Evolutionary conservation across 1,284 basidiomycete species (phyloP).

Genomic region (Peniophora sp.): DNA sequence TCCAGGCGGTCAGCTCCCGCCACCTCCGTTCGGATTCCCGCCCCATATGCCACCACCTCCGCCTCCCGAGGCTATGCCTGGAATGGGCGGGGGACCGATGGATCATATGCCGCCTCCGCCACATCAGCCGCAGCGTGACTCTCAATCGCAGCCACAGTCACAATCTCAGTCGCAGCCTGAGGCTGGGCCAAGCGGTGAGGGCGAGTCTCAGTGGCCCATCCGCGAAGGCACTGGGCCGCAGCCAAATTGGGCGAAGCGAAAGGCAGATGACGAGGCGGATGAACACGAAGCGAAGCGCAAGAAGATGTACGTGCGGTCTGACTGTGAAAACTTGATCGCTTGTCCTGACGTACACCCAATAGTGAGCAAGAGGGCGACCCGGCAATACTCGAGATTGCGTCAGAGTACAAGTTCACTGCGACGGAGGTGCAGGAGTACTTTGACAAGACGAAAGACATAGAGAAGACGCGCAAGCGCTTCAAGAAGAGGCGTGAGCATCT

Average conservation of each 20-base stretch:
- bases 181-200: conserved; percentile 30
- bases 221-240: conserved; percentile 51
- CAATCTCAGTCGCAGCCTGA: no score
- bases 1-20: neutral
- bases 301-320: neutral
- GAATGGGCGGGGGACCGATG: conserved; percentile 12
- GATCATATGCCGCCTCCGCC: conserved; percentile 9
- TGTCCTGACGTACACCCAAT: neutral
- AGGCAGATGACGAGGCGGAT: conserved; percentile 15
- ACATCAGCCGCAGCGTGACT: neutral
- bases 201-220: conserved; percentile 55
- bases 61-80: conserved; percentile 10
- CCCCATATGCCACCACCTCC: conserved; percentile 4
- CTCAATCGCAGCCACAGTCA: conserved; percentile 24
- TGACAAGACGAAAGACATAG: conserved; percentile 57
- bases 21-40: neutral
- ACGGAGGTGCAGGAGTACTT: conserved; percentile 71
- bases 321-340: neutral
- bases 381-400: conserved; percentile 52
- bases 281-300: neutral
- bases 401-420: conserved; percentile 55
- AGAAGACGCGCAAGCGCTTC: conserved; percentile 52
- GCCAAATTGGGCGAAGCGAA: conserved; percentile 62
- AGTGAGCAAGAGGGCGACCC: conserved; percentile 28
- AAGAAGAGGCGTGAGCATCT: conserved; percentile 55